phyloP scores from a whole-genome alignment of 805 yeast species.

The Candida verbasci region DNA sequence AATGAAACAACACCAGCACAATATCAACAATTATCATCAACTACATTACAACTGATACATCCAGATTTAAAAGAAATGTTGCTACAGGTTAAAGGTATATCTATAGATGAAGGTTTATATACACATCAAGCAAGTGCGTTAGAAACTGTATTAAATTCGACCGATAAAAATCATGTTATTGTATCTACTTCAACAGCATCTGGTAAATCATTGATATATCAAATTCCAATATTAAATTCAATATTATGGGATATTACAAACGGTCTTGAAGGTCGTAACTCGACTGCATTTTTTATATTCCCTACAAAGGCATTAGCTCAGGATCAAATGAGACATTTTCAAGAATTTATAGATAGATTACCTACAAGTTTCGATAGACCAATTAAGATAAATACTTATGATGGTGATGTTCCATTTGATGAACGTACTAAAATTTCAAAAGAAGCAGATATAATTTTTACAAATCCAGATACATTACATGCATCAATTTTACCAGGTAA shows the following conservation, averaged over 20 bases:
- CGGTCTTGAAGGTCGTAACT: slow-evolving; percentile 24
- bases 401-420: slow-evolving; percentile 81
- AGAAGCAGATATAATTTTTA: slow-evolving; percentile 74
- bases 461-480: slow-evolving; percentile 95
- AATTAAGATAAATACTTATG: slow-evolving; percentile 72
- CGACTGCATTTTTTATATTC: slow-evolving; percentile 81
- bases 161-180: slow-evolving; percentile 56
- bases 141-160: slow-evolving; percentile 40
- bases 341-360: slow-evolving; percentile 49
- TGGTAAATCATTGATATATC: slow-evolving; percentile 92
- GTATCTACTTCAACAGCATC: slow-evolving; percentile 95
- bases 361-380: slow-evolving; percentile 36
- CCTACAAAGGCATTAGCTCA: slow-evolving; percentile 98
- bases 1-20: slow-evolving; percentile 43
- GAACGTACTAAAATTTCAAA: slow-evolving; percentile 52
- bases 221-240: slow-evolving; percentile 67
- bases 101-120: slow-evolving; percentile 50
- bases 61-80: slow-evolving; percentile 49
- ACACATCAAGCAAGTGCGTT: slow-evolving; percentile 82
- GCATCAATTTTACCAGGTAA: slow-evolving; percentile 70
- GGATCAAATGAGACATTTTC: slow-evolving; percentile 85
- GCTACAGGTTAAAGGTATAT: slow-evolving; percentile 39
- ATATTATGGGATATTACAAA: slow-evolving; percentile 31
- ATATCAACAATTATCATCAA: slow-evolving; percentile 37
- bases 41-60: slow-evolving; percentile 28